A percentile compares a stretch with the other conserved stretches of the same genome.
These are phyloP conservation scores for Pseudonectria foliicola DNA, from an alignment of 2,329 filamentous ascomycete genomes.

Conservation along the genomic window DNA sequence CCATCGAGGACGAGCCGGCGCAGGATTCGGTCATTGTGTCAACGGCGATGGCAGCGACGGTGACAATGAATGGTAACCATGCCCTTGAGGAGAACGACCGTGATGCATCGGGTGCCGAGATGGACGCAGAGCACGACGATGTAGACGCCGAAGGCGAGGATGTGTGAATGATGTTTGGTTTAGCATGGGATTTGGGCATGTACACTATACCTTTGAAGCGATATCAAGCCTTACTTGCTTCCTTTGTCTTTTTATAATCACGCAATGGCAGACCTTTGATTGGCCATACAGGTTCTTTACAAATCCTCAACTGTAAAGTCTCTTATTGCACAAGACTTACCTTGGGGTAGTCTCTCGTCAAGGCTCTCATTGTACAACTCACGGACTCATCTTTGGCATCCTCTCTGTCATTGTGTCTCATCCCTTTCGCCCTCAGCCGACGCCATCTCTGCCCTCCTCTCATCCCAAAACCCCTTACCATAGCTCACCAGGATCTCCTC, in stretches of 20 bases:
- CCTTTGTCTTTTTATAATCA: background rate
- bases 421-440: conserved; percentile 2
- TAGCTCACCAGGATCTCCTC: conserved; percentile 61
- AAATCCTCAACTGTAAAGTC: too few species aligned
- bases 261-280: too few species aligned
- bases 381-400: too few species aligned
- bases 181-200: conserved; percentile 2
- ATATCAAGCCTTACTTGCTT: conserved; percentile 4
- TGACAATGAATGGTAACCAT: conserved; percentile 10
- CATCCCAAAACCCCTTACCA: conserved; percentile 59
- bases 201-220: conserved; percentile 1
- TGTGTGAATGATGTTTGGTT: conserved; percentile 14
- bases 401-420: conserved; percentile 1
- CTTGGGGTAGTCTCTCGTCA: too few species aligned
- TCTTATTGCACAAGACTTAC: too few species aligned
- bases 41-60: conserved; percentile 13
- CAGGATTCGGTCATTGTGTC: conserved; percentile 29
- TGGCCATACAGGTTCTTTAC: too few species aligned
- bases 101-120: conserved; percentile 10
- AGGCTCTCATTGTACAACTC: too few species aligned
- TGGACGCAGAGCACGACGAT: conserved; percentile 15
- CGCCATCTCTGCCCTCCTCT: conserved; percentile 22
- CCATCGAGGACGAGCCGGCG: conserved; percentile 18
- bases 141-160: conserved; percentile 30
- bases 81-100: conserved; percentile 1